phyloP scores from a whole-genome alignment of 2,329 filamentous ascomycete genomes.

The Dactylellina sp. region DNA sequence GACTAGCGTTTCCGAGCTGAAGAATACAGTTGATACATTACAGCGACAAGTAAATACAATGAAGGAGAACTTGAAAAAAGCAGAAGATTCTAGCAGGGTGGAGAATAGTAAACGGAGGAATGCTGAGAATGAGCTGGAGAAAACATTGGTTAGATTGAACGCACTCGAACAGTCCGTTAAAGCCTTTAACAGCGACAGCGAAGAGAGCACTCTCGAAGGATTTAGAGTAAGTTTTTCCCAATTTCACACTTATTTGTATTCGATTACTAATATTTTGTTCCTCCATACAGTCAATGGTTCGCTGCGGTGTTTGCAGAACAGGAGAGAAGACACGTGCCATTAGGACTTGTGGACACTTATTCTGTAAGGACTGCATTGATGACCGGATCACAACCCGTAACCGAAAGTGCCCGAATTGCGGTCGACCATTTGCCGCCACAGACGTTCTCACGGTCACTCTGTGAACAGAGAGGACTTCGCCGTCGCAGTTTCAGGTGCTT shows the following conservation, averaged over 20 bases:
- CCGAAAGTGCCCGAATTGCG: constrained; percentile 95
- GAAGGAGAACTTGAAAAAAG: constrained; percentile 77
- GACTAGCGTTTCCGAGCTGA: constrained; percentile 76
- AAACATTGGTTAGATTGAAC: constrained; percentile 79
- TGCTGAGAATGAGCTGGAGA: constrained; percentile 79
- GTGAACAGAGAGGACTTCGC: constrained; percentile 2
- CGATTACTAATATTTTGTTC: constrained; percentile 62
- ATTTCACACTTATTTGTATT: background rate
- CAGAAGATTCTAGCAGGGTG: constrained; percentile 76
- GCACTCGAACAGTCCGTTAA: constrained; percentile 85
- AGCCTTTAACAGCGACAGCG: constrained; percentile 79
- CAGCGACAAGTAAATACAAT: constrained; percentile 82
- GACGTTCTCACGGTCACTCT: constrained; percentile 78
- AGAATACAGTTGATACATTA: constrained; percentile 76
- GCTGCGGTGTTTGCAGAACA: constrained; percentile 91
- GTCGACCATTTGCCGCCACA: constrained; percentile 87
- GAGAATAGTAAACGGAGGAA: constrained; percentile 73
- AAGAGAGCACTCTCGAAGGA: constrained; percentile 60
- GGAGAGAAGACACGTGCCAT: constrained; percentile 95
- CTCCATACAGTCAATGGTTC: constrained; percentile 74
- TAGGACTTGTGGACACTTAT: constrained; percentile 93
- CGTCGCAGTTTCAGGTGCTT: background rate
- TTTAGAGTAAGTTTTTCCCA: constrained; percentile 75
- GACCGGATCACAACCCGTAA: constrained; percentile 89
- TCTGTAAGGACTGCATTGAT: constrained; percentile 90